A percentile compares a stretch with the other conserved stretches of the same genome.
These are phyloP conservation scores for Microdochium bolleyi DNA, from an alignment of 2,329 filamentous ascomycete genomes.

Conservation along the genomic window DNA sequence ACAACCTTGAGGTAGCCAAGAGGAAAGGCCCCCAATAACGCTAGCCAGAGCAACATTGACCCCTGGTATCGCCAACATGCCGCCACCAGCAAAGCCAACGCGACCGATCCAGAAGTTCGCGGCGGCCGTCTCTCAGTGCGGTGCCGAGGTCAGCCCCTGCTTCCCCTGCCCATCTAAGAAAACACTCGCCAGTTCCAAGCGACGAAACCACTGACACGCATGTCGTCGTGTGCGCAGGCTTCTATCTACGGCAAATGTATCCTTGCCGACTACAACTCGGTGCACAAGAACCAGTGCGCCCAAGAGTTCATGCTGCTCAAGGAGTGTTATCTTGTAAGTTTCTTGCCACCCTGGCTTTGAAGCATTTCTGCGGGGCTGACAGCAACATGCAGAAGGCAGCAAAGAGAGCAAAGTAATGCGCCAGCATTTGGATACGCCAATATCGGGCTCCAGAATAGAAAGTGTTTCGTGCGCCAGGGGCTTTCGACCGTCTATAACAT, in stretches of 20 bases:
- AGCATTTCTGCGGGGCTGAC: neutral
- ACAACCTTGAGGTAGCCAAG: too few relatives aligned
- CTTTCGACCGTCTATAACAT: too few relatives aligned
- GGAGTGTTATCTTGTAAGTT: constrained; percentile 73
- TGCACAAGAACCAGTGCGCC: constrained; percentile 84
- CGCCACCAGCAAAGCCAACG: constrained; percentile 24
- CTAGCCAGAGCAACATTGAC: neutral
- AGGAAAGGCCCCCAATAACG: too few relatives aligned
- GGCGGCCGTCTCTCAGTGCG: constrained; percentile 44
- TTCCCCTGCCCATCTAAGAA: constrained; percentile 1
- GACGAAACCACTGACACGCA: neutral
- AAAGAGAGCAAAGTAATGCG: constrained; percentile 31
- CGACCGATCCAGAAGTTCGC: constrained; percentile 50
- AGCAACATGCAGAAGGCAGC: constrained; percentile 35
- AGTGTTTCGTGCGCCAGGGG: too few relatives aligned
- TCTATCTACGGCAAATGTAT: constrained; percentile 87
- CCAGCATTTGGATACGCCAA: neutral
- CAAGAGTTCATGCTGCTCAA: constrained; percentile 81
- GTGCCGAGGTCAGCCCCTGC: constrained; percentile 36
- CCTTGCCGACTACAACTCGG: constrained; percentile 78
- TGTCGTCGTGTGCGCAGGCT: constrained; percentile 45
- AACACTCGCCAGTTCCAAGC: neutral
- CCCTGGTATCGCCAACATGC: neutral
- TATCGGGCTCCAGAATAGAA: too few relatives aligned
- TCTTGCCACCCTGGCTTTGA: neutral